phyloP scores from a whole-genome alignment of 768 basidiomycete species.

The Tephrocybe sp. region DNA sequence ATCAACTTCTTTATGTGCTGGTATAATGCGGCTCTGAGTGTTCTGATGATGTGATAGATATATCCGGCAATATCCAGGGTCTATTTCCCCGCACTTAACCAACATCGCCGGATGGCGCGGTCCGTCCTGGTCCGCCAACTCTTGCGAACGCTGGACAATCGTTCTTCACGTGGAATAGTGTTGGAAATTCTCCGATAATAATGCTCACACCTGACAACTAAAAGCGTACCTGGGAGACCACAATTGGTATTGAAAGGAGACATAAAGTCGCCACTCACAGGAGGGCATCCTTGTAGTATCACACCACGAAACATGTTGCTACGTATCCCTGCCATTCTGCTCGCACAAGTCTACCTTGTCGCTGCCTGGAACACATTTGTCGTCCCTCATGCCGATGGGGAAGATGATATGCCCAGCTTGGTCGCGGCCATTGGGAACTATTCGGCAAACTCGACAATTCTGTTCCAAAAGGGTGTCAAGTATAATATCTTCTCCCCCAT shows the following conservation, averaged over 20 bases:
- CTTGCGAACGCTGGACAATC: slow-evolving; percentile 1
- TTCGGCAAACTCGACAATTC: slow-evolving; percentile 46
- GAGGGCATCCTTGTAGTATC: not conserved
- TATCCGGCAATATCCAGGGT: too few relatives aligned
- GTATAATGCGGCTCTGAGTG: too few relatives aligned
- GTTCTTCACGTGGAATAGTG: not conserved
- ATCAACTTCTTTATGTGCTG: too few relatives aligned
- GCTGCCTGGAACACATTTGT: slow-evolving; percentile 48
- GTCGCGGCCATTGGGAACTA: slow-evolving; percentile 41
- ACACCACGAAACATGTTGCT: slow-evolving; percentile 7
- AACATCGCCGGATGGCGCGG: not conserved
- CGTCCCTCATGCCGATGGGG: slow-evolving; percentile 46
- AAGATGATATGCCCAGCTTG: slow-evolving; percentile 54
- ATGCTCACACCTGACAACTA: not conserved
- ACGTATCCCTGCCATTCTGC: slow-evolving; percentile 15
- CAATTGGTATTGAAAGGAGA: not conserved
- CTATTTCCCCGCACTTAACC: not conserved
- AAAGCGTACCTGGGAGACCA: not conserved
- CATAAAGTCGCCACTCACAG: not conserved
- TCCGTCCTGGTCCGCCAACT: too few relatives aligned
- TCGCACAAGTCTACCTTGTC: slow-evolving; percentile 23
- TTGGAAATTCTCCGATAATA: slow-evolving; percentile 1
- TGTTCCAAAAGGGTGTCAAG: slow-evolving; percentile 54
- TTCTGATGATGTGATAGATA: too few relatives aligned
- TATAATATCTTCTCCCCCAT: slow-evolving; percentile 66